Evolutionary conservation across 345 rosid genomes (phyloP).

Genomic region (Adansonia digitata): DNA sequence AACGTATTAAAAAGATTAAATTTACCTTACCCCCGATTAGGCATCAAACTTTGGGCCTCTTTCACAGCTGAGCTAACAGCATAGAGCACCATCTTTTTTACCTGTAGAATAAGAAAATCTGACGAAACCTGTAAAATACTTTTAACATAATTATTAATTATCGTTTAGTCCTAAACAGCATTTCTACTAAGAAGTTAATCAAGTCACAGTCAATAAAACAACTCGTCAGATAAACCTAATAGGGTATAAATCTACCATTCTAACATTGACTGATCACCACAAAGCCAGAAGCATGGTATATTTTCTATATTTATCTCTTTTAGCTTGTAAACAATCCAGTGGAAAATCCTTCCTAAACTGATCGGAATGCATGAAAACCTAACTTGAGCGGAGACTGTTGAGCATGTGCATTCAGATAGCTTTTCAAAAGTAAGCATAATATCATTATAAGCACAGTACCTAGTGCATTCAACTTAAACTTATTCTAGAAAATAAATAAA

Average conservation of each 20-base stretch:
- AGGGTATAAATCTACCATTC: neutral
- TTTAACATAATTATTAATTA: neutral
- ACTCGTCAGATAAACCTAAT: neutral
- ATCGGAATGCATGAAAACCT: neutral
- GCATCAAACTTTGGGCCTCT: constrained; percentile 30
- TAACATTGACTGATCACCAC: neutral
- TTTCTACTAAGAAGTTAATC: neutral
- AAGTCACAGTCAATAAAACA: neutral
- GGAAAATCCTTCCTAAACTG: neutral
- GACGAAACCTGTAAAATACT: neutral
- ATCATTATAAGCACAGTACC: neutral
- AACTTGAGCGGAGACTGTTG: neutral
- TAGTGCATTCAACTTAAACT: neutral
- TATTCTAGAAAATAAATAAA: neutral
- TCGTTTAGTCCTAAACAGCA: neutral
- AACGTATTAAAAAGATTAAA: neutral
- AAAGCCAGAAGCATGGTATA: neutral
- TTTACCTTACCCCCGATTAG: neutral
- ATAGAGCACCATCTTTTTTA: constrained; percentile 50
- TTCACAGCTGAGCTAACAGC: constrained; percentile 33
- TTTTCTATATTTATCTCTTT: neutral
- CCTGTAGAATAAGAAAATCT: constrained; percentile 21
- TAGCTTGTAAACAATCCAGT: neutral
- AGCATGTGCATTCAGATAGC: neutral
- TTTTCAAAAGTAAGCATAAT: neutral